Percentiles rank a stretch among this genome's conserved stretches.
phyloP scores from a whole-genome alignment of 1,284 basidiomycete genomes.

The Sporisorium graminicola region DNA sequence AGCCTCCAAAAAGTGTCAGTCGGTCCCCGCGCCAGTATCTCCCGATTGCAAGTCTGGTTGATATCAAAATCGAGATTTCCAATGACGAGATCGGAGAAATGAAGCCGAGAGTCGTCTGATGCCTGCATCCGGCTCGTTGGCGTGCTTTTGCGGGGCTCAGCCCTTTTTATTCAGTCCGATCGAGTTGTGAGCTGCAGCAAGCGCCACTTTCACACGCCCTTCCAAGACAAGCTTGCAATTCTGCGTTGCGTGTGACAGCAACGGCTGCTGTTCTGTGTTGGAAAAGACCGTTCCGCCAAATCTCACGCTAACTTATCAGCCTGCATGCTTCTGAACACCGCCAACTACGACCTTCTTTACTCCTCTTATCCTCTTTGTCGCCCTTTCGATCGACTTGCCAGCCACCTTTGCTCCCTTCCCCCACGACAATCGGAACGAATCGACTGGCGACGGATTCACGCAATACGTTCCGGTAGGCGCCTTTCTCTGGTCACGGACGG shows the following conservation, averaged over 20 bases:
- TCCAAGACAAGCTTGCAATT: background rate
- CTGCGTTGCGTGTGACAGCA: background rate
- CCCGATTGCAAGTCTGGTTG: constrained; percentile 11
- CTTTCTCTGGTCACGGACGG: background rate
- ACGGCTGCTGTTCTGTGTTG: background rate
- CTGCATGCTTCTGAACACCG: background rate
- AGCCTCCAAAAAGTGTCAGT: no score
- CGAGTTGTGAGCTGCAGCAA: background rate
- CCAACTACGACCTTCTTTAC: background rate
- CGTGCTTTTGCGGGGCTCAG: no score
- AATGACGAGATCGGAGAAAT: background rate
- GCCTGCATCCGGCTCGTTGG: constrained; percentile 33
- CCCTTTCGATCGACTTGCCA: background rate
- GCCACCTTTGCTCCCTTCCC: background rate
- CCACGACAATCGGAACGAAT: background rate
- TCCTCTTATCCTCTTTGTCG: no score
- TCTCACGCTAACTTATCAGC: background rate
- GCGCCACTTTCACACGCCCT: background rate
- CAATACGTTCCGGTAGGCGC: background rate
- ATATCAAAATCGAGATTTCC: background rate
- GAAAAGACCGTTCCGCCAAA: background rate
- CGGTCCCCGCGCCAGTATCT: constrained; percentile 32
- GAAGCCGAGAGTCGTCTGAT: constrained; percentile 9
- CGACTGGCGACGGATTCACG: background rate
- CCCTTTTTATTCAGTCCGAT: no score